Base-by-base conservation (phyloP, 805 yeast species). In the Pichia membranifaciens region DNA sequence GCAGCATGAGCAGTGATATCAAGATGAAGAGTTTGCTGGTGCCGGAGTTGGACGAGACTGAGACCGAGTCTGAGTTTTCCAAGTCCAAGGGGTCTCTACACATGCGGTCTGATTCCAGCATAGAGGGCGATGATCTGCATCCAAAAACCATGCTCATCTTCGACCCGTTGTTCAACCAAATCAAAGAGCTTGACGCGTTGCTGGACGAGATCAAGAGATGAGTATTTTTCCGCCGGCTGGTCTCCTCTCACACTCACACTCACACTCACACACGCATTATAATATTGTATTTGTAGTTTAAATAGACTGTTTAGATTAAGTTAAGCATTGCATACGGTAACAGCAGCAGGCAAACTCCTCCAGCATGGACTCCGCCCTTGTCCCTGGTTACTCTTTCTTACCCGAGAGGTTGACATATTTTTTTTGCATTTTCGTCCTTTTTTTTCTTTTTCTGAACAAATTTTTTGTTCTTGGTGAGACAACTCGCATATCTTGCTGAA, bases 141-240 rank as follows among this genome's bases (percentile, higher is more conserved):
- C 49, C 49, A 6, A 36, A 29, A 13, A 46, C 49, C 3, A 17
- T 29, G 6, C 15, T 17, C 3, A 46, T 46, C 7, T 46, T 46
- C 33, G 42, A 46, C 15, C 49, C 49, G 2, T 32, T 46, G 10
- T 36, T 46, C 28, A 18, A n/a, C 10, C 49, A 46, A 4, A 41
- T 46, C 13, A 37, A 46, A 32, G 36, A 46, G 13, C 23, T 46
- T 10, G 49, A 46, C 17, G 22, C 38, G 13, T 18, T 46, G 32
- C 22, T 45, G 16, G 35, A 33, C n/a, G 48, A 45, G 8, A 45
- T 45, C n/a, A 34, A 33, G 16, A 37, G 15, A n/a, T 29, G 17
- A 39, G 7, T 16, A 17, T 13, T 5, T 16, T 16, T 36, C 23
- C 5, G 23, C 22, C 23, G n/a, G 10, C 37, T 7, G 37, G n/a